phyloP scores from a whole-genome alignment of 768 basidiomycete species.

The Gelatoporia subvermispora region DNA sequence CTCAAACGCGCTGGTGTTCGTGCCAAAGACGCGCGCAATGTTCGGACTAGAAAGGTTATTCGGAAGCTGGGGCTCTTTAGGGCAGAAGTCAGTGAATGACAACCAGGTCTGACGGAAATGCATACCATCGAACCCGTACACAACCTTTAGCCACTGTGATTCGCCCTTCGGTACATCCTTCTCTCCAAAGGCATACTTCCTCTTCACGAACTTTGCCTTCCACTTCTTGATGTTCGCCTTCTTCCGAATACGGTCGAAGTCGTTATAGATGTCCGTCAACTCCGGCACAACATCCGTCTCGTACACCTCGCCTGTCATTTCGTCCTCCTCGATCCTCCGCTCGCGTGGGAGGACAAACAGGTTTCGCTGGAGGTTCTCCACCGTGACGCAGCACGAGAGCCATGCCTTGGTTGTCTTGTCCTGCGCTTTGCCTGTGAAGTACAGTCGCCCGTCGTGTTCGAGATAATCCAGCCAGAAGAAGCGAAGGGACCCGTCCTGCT shows the following conservation, averaged over 20 bases:
- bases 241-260: slow-evolving; percentile 77
- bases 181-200: slow-evolving; percentile 91
- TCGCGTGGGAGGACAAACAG: slow-evolving; percentile 83
- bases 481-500: slow-evolving; percentile 76
- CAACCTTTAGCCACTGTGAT: slow-evolving; percentile 86
- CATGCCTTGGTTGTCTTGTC: slow-evolving; percentile 66
- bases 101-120: not conserved
- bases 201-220: slow-evolving; percentile 79
- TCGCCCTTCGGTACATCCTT: slow-evolving; percentile 75
- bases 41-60: slow-evolving; percentile 72
- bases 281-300: slow-evolving; percentile 77
- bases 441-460: slow-evolving; percentile 78
- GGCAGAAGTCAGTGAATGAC: not conserved
- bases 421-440: slow-evolving; percentile 88
- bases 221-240: slow-evolving; percentile 66
- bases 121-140: slow-evolving; percentile 85
- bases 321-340: slow-evolving; percentile 50
- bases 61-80: slow-evolving; percentile 68
- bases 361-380: slow-evolving; percentile 85
- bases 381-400: slow-evolving; percentile 82
- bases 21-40: slow-evolving; percentile 84
- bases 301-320: slow-evolving; percentile 52
- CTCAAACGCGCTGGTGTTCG: slow-evolving; percentile 91
- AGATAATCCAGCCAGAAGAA: slow-evolving; percentile 98
- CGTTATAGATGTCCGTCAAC: slow-evolving; percentile 67